Conservation (phyloP, 345 rosid genomes). For the Citrus hindsii region DNA sequence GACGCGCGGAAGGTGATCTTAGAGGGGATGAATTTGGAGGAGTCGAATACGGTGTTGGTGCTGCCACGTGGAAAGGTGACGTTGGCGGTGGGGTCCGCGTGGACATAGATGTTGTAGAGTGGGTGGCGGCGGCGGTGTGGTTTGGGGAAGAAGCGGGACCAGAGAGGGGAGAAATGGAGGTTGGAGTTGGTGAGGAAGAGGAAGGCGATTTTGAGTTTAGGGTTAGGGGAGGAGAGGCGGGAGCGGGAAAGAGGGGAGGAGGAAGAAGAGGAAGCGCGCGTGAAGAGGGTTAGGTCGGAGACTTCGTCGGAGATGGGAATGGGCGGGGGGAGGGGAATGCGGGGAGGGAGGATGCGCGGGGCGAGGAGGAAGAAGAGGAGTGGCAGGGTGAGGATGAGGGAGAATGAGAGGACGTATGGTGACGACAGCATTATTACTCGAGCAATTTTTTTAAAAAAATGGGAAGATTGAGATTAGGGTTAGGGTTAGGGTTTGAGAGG, state of each 20-base stretch:
- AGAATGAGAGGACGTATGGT: slow-evolving; percentile 46
- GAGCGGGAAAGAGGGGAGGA: slow-evolving; percentile 42
- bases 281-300: slow-evolving; percentile 67
- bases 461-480: not conserved
- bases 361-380: slow-evolving; percentile 43
- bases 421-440: slow-evolving; percentile 43
- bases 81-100: slow-evolving; percentile 77
- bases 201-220: slow-evolving; percentile 77
- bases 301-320: slow-evolving; percentile 71
- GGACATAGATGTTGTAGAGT: slow-evolving; percentile 77
- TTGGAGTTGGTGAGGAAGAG: slow-evolving; percentile 91
- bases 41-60: not conserved
- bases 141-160: slow-evolving; percentile 62
- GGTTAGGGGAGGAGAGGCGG: slow-evolving; percentile 54
- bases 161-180: slow-evolving; percentile 77
- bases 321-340: slow-evolving; percentile 34
- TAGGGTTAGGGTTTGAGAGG: not conserved
- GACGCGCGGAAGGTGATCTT: slow-evolving; percentile 83
- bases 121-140: not conserved
- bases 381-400: slow-evolving; percentile 45
- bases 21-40: slow-evolving; percentile 45
- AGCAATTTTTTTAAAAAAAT: no score
- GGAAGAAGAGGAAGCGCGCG: slow-evolving; percentile 47
- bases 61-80: slow-evolving; percentile 40
- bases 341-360: slow-evolving; percentile 47